A percentile compares a stretch with the other conserved stretches of the same genome.
These are phyloP conservation scores for Apostasia ramifera DNA, from an alignment of 106 monocot genomes.

Conservation along the genomic window DNA sequence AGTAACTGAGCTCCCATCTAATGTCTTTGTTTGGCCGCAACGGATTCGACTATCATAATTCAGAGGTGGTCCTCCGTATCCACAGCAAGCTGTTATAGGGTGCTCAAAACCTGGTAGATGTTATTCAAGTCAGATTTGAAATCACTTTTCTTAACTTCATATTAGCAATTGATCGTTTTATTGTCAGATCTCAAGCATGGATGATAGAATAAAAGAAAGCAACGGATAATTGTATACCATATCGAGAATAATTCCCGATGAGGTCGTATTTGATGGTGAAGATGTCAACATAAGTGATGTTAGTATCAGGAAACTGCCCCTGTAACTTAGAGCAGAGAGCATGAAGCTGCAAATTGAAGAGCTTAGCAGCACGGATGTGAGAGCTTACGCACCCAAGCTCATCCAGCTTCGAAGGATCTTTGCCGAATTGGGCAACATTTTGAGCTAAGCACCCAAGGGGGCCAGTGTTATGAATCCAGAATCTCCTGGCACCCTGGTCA, in stretches of 20 bases:
- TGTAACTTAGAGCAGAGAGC: slow-evolving; percentile 65
- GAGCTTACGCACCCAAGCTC: slow-evolving; percentile 67
- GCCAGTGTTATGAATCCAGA: slow-evolving; percentile 93
- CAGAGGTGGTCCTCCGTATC: slow-evolving; percentile 67
- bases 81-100: slow-evolving; percentile 66
- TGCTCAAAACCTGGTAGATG: slow-evolving; percentile 61
- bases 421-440: slow-evolving; percentile 61
- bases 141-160: background rate
- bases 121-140: background rate
- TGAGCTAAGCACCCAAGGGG: slow-evolving; percentile 89
- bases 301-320: slow-evolving; percentile 41
- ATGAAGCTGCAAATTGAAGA: slow-evolving; percentile 90
- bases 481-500: slow-evolving; percentile 82
- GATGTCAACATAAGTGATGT: slow-evolving; percentile 61
- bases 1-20: slow-evolving; percentile 59
- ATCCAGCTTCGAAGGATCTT: slow-evolving; percentile 75
- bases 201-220: background rate
- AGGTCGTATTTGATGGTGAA: slow-evolving; percentile 74
- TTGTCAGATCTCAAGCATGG: background rate
- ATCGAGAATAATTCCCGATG: slow-evolving; percentile 69
- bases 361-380: slow-evolving; percentile 66
- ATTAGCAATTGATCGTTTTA: too few relatives aligned
- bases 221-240: slow-evolving; percentile 37
- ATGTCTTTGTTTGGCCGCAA: slow-evolving; percentile 66
- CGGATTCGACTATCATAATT: slow-evolving; percentile 56